Conservation (phyloP, 1,284 basidiomycete species). For the Tetrapyrgos nigripes region DNA sequence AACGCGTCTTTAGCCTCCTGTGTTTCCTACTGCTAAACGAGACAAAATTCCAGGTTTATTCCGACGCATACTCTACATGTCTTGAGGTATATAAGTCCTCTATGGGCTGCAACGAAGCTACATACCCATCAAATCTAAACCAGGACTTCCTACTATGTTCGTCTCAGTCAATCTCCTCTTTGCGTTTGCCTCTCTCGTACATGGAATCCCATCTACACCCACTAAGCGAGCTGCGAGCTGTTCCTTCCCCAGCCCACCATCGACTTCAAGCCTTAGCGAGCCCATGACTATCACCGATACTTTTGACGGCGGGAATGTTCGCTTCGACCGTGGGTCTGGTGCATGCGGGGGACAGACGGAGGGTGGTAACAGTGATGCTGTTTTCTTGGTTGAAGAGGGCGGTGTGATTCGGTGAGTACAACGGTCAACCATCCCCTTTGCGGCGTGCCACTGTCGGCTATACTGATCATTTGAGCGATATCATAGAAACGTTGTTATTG, state of each 20-base stretch:
- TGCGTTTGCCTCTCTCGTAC: background rate
- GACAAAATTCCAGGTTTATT: background rate
- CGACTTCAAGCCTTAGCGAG: slow-evolving; percentile 40
- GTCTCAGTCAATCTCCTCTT: background rate
- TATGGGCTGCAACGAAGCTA: no score
- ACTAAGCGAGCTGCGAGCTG: slow-evolving; percentile 37
- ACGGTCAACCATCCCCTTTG: no score
- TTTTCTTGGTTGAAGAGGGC: slow-evolving; percentile 46
- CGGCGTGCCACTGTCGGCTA: no score
- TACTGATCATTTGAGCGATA: no score
- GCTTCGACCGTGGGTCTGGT: slow-evolving; percentile 42
- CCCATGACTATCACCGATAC: slow-evolving; percentile 46
- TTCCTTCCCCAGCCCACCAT: slow-evolving; percentile 43
- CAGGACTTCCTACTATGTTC: background rate
- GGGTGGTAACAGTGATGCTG: slow-evolving; percentile 41
- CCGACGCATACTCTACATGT: no score
- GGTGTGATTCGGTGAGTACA: slow-evolving; percentile 28
- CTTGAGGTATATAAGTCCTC: no score
- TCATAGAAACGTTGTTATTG: slow-evolving; percentile 46
- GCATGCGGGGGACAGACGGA: slow-evolving; percentile 39
- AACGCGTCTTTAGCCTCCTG: background rate
- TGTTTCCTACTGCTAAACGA: no score
- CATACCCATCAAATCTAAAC: no score
- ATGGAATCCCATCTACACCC: background rate
- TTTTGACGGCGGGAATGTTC: slow-evolving; percentile 37